Evolutionary conservation across 2,329 filamentous ascomycete genomes (phyloP).

Genomic region (Sporothrix humicola): DNA sequence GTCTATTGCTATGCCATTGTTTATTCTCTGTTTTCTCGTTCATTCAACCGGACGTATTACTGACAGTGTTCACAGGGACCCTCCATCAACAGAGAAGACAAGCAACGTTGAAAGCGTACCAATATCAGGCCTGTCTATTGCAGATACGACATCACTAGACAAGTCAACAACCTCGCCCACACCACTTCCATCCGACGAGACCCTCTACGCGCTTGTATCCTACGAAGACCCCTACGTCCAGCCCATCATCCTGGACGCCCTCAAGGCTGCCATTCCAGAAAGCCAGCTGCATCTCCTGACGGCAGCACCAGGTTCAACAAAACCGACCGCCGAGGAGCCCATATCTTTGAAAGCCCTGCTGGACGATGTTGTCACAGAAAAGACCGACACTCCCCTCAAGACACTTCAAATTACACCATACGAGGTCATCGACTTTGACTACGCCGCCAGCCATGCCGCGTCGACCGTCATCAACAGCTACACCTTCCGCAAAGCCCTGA

Average conservation of each 20-base stretch:
- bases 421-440: conserved; percentile 84
- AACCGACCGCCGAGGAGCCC: conserved; percentile 39
- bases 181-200: conserved; percentile 38
- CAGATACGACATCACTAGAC: neutral
- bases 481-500: conserved; percentile 93
- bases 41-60: neutral
- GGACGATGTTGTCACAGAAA: conserved; percentile 38
- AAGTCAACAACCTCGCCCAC: neutral
- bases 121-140: neutral
- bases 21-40: neutral
- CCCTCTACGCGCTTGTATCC: conserved; percentile 74
- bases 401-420: conserved; percentile 84
- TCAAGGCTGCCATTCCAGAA: conserved; percentile 65
- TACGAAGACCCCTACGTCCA: conserved; percentile 92
- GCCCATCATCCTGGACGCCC: conserved; percentile 77
- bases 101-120: neutral
- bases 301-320: conserved; percentile 7
- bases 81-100: neutral
- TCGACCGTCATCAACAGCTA: conserved; percentile 83
- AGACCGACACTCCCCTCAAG: conserved; percentile 40
- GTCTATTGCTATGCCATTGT: neutral
- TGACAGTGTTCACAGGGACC: neutral
- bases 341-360: conserved; percentile 48
- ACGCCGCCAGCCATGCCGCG: conserved; percentile 65
- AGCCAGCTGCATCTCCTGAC: conserved; percentile 55